Conservation (phyloP, 768 basidiomycete species). For the Boletus pseudo-olivaceus region DNA sequence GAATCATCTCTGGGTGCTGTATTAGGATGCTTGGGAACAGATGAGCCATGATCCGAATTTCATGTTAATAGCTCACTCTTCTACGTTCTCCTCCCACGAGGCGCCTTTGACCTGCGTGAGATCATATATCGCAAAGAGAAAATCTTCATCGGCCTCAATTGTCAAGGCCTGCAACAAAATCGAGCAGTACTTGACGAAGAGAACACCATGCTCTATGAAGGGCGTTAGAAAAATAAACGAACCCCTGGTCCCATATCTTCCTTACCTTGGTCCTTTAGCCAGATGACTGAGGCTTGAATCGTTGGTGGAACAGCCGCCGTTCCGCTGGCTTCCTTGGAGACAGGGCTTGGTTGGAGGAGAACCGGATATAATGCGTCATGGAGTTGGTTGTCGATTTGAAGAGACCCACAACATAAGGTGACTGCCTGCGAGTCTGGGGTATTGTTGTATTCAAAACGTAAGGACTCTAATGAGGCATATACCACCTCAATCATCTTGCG, state of each 20-base stretch:
- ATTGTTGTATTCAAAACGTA: slow-evolving; percentile 83
- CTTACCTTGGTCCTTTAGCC: slow-evolving; percentile 90
- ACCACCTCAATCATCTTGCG: slow-evolving; percentile 84
- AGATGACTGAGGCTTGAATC: slow-evolving; percentile 81
- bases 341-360: slow-evolving; percentile 88
- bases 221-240: not conserved
- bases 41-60: slow-evolving; percentile 1
- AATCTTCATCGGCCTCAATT: slow-evolving; percentile 96
- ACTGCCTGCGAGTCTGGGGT: slow-evolving; percentile 77
- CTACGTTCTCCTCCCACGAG: slow-evolving; percentile 76
- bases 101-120: slow-evolving; percentile 88
- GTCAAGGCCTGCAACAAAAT: slow-evolving; percentile 91
- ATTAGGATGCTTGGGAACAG: slow-evolving; percentile 59
- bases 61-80: slow-evolving; percentile 55
- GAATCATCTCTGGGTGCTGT: slow-evolving; percentile 60
- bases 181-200: slow-evolving; percentile 98
- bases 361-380: slow-evolving; percentile 96
- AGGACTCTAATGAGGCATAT: slow-evolving; percentile 72
- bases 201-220: slow-evolving; percentile 84
- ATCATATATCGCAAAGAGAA: slow-evolving; percentile 88
- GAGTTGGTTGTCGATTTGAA: slow-evolving; percentile 97
- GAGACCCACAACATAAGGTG: slow-evolving; percentile 74
- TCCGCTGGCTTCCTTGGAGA: slow-evolving; percentile 69
- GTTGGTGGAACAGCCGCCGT: slow-evolving; percentile 78
- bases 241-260: not conserved